Conservation (phyloP, 148 eudicot species). For the Cornus kousa region DNA sequence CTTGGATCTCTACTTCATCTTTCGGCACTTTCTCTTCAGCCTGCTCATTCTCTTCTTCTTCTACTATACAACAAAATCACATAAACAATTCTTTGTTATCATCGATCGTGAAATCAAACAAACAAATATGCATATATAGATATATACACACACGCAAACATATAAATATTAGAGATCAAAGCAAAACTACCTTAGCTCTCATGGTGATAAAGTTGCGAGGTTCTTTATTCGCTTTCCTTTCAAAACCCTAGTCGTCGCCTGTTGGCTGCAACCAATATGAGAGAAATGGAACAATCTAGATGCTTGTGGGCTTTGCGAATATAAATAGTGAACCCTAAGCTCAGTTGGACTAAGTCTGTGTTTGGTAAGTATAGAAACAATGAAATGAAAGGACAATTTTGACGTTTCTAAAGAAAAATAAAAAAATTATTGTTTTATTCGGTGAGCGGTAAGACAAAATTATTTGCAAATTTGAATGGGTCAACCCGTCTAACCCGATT, state of each 20-base stretch:
- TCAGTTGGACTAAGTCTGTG: not conserved
- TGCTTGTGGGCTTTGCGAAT: not conserved
- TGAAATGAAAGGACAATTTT: no score
- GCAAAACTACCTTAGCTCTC: conserved; percentile 31
- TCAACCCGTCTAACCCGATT: no score
- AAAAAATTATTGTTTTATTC: no score
- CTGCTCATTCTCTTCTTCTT: conserved; percentile 60
- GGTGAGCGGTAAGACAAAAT: no score
- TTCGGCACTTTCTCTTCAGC: conserved; percentile 51
- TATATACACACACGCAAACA: not conserved
- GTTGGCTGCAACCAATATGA: not conserved
- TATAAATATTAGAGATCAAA: not conserved
- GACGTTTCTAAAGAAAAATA: no score
- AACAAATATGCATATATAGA: not conserved
- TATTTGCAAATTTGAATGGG: no score
- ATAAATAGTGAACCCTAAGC: not conserved
- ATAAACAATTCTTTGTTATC: not conserved
- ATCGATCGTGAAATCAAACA: not conserved
- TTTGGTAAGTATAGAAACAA: not conserved
- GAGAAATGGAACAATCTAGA: not conserved
- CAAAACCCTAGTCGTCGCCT: conserved; percentile 15
- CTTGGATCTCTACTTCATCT: conserved; percentile 51
- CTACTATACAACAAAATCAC: conserved; percentile 26
- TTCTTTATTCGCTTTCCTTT: not conserved
- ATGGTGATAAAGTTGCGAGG: conserved; percentile 13